phyloP scores from a whole-genome alignment of 371 early-diverging fungal genomes.

The Catenaria anguillulae region DNA sequence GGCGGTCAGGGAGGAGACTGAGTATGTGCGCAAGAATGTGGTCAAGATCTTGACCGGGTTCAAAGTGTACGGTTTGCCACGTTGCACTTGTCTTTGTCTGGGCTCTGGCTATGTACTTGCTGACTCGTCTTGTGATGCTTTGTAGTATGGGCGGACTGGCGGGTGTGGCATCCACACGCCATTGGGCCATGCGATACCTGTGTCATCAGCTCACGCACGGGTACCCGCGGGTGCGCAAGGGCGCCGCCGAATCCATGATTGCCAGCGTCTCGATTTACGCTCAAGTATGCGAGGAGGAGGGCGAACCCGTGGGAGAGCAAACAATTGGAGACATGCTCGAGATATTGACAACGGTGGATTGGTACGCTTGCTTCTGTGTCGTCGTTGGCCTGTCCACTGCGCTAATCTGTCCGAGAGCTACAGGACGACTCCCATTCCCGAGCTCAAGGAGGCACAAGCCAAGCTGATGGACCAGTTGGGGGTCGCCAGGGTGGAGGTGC shows the following conservation, averaged over 20 bases:
- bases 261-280: neutral
- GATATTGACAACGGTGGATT: too few species aligned
- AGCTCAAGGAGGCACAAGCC: too few species aligned
- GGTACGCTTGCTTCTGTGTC: too few species aligned
- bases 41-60: slow-evolving; percentile 24
- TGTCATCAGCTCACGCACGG: neutral
- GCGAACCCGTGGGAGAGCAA: neutral
- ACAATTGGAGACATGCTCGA: too few species aligned
- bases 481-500: too few species aligned
- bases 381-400: too few species aligned
- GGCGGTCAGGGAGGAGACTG: slow-evolving; percentile 17
- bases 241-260: neutral
- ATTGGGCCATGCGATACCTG: neutral
- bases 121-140: neutral
- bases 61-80: slow-evolving; percentile 23
- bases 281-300: neutral
- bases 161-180: neutral
- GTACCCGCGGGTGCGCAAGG: slow-evolving; percentile 5
- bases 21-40: slow-evolving; percentile 23
- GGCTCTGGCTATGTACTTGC: neutral
- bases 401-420: too few species aligned
- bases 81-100: neutral
- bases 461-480: too few species aligned
- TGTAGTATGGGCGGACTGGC: neutral
- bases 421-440: too few species aligned